Evolutionary conservation across 2,329 filamentous ascomycete species (phyloP), one percentile per base, ranked within the genome.

Genomic region (Fulvia fulva): DNA sequence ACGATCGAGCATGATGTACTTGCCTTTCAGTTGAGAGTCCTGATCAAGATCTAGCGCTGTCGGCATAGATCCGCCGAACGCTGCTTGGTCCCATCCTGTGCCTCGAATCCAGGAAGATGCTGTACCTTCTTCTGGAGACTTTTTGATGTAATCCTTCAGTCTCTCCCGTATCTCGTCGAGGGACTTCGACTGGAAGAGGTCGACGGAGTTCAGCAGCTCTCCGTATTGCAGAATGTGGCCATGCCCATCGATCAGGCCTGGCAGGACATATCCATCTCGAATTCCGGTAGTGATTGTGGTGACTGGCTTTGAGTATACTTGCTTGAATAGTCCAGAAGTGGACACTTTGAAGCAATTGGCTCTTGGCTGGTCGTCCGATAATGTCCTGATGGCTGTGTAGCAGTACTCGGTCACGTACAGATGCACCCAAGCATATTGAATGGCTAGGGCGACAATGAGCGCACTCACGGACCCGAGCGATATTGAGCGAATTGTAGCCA

Each of bases 321-420:
- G 47, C 47, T 50, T 50, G 47, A 50, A 50, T 2, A 28, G n/a
- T 16, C 47, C 47, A 28, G 23, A 14, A 5, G 7, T 50, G 23
- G 47, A 50, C 25, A 50, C 47, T 11, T n/a, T 50, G 47, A 50
- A 50, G 47, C 47, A 50, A n/a, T 50, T 50, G 23, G 26, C 47
- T 16, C 3, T 25, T 32, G 25, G 47, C 11, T 30, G 26, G 3
- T 50, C 47, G n/a, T 50, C 47, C n/a, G 47, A 28, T 16, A 50
- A 21, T n/a, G 47, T 50, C 26, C 22, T 50, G 12, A 50, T 50
- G 47, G 47, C 23, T 11, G 47, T 32, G 26, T 50, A 50, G 47
- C 47, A 50, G 26, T 50, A 26, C 26, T 50, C 47, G 5, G 47
- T 50, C 25, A 26, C n/a, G 26, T 50, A 25, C n/a, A 28, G 23